Conservation (phyloP, 108 stramenopile genomes). For the Skeletonema costatum region DNA sequence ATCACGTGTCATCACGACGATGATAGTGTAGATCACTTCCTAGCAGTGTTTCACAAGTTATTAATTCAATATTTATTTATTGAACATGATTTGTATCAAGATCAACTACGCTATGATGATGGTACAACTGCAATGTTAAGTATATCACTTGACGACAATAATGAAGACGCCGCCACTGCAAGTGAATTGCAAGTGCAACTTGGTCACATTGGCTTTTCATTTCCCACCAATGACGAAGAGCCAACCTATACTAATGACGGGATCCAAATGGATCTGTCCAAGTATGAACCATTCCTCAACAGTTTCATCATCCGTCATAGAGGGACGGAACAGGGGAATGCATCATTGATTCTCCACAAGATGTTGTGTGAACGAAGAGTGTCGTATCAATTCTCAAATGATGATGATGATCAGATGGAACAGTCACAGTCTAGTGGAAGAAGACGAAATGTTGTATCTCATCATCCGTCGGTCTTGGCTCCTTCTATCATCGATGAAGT, state of each 20-base stretch:
- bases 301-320: conserved; percentile 14
- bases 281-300: conserved; percentile 26
- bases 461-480: conserved; percentile 3
- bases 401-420: not conserved
- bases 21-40: not conserved
- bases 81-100: conserved; percentile 11
- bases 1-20: not conserved
- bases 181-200: not conserved
- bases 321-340: conserved; percentile 24
- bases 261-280: conserved; percentile 12
- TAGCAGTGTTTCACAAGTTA: conserved; percentile 11
- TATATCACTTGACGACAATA: not conserved
- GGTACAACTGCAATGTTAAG: not conserved
- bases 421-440: not conserved
- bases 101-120: conserved; percentile 4
- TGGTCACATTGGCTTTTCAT: not conserved
- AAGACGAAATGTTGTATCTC: conserved; percentile 13
- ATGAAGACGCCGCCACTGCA: not conserved
- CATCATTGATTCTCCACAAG: conserved; percentile 3
- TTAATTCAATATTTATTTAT: conserved; percentile 14
- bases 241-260: not conserved
- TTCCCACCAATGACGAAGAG: not conserved
- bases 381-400: conserved; percentile 16
- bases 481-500: conserved; percentile 13
- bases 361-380: conserved; percentile 26